Base-by-base conservation (phyloP, 345 rosid genomes). In the Firmiana major region DNA sequence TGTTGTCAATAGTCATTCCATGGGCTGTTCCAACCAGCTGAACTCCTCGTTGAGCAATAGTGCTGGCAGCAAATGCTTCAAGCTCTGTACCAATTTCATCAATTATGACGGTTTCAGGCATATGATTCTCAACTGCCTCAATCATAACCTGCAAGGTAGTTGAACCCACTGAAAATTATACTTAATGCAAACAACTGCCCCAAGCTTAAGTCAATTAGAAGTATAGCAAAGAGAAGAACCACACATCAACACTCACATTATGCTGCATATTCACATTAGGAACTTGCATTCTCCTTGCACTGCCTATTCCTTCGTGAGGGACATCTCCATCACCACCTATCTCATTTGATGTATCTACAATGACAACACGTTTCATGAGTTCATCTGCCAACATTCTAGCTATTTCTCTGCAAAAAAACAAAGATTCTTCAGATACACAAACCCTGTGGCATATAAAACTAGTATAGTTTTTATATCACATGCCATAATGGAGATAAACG, bases 111-210 rank as follows among this genome's bases (percentile, higher is more conserved):
- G 90, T 83, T 90, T 95, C 84, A n/a, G 99, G 98, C 98, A 92
- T 93, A 82, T 95, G 99, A 82, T 95, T 95, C 89, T 95, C 99
- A 54, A 95, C 96, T 5, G 98, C 99, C 94, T 95, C 99, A 63
- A 95, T 93, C 99, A 95, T 95, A 73, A 95, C 93, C 98, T 95
- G 84, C 53, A 78, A 40, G 43, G 64, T 57, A 51, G 62, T 74
- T 70, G 71, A 81, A 48, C 38, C 68, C 78, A 63, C n/a, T 63
- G 45, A 21, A 6, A 45, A 46, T 40, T 6, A 19, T 71, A 78
- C 63, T 31, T 5, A 10, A 73, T 42, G 19, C 42, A 21, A 71
- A 80, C 19, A 21, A 36, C 22, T 54, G 42, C 8, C 9, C 12
- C 12, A 22, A 24, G 40, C 38, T 10, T 66, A 11, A 72, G 26